A percentile compares a stretch with the other conserved stretches of the same genome.
These are phyloP conservation scores for Sodiomyces alkalinus DNA, from an alignment of 2,329 filamentous ascomycete species.

Conservation along the genomic window DNA sequence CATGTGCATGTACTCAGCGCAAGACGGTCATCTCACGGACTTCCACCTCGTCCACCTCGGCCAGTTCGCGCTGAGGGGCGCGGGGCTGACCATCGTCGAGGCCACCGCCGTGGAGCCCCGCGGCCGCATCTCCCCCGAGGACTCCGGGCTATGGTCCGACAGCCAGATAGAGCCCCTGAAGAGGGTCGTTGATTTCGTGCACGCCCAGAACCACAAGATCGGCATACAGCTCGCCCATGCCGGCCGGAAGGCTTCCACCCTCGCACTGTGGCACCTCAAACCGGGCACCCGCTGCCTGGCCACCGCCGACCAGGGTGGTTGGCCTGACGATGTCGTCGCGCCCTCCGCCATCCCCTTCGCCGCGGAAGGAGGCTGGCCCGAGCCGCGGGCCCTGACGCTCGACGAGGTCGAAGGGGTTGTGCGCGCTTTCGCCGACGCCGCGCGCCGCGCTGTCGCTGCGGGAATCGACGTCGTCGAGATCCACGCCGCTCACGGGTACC, in stretches of 20 bases:
- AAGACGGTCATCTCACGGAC: conserved; percentile 54
- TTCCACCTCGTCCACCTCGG: conserved; percentile 77
- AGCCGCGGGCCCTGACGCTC: conserved; percentile 52
- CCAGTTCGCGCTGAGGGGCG: conserved; percentile 61
- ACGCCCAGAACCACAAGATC: conserved; percentile 61
- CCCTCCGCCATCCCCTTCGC: conserved; percentile 43
- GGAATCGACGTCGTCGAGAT: conserved; percentile 67
- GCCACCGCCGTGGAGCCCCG: conserved; percentile 61
- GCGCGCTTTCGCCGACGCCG: conserved; percentile 41
- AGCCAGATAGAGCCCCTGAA: conserved; percentile 60
- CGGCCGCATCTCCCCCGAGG: conserved; percentile 71
- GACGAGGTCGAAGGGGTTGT: conserved; percentile 54
- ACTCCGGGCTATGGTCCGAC: conserved; percentile 72
- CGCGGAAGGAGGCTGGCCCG: conserved; percentile 39
- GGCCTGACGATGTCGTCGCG: conserved; percentile 38
- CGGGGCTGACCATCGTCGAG: conserved; percentile 61
- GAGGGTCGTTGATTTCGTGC: conserved; percentile 61
- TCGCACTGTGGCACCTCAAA: conserved; percentile 50
- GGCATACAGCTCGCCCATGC: conserved; percentile 74
- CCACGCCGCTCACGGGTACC: conserved; percentile 50
- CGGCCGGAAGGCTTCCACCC: conserved; percentile 50
- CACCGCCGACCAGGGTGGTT: conserved; percentile 33
- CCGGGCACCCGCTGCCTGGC: conserved; percentile 32
- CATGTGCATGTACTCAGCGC: conserved; percentile 45
- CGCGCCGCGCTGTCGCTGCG: conserved; percentile 45